Percentiles rank a stretch among this genome's conserved stretches.
These are phyloP conservation scores for Colletotrichum gloeosporioides DNA, from an alignment of 2,329 filamentous ascomycete species.

Conservation along the genomic window DNA sequence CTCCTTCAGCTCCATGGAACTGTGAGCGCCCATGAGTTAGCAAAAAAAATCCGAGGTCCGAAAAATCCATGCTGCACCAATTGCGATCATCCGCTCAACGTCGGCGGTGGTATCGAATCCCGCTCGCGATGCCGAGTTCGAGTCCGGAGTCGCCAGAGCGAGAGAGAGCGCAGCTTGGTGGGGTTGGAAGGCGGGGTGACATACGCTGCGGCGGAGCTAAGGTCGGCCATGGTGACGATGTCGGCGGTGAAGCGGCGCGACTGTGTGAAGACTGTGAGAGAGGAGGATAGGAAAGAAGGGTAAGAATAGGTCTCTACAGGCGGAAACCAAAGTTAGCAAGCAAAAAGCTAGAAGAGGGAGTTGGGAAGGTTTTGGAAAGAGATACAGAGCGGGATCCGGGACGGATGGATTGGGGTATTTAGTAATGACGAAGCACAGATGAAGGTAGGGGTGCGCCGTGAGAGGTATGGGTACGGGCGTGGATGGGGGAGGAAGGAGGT, in stretches of 20 bases:
- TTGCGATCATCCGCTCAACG: background rate
- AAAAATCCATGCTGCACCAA: background rate
- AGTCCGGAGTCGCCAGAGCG: background rate
- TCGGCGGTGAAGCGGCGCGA: background rate
- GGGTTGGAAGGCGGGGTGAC: conserved; percentile 22
- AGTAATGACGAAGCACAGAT: conserved; percentile 25
- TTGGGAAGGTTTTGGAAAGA: conserved; percentile 19
- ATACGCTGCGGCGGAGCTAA: conserved; percentile 26
- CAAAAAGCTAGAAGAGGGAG: conserved; percentile 19
- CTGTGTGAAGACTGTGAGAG: background rate
- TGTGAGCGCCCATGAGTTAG: conserved; percentile 40
- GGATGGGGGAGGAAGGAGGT: background rate
- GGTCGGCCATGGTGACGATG: conserved; percentile 26
- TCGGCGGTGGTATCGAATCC: background rate
- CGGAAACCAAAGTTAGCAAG: conserved; percentile 17
- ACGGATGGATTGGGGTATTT: conserved; percentile 25
- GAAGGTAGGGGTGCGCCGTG: conserved; percentile 20
- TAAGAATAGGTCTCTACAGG: background rate
- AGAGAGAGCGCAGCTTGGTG: conserved; percentile 15
- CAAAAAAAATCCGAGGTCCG: conserved; percentile 1
- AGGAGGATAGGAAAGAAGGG: background rate
- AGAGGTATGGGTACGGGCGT: conserved; percentile 15
- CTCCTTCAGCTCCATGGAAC: conserved; percentile 94
- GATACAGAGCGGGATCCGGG: conserved; percentile 16
- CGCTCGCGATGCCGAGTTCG: background rate